phyloP scores from a whole-genome alignment of 1,139 yeast genomes.

The Geotrichum klebahnii region DNA sequence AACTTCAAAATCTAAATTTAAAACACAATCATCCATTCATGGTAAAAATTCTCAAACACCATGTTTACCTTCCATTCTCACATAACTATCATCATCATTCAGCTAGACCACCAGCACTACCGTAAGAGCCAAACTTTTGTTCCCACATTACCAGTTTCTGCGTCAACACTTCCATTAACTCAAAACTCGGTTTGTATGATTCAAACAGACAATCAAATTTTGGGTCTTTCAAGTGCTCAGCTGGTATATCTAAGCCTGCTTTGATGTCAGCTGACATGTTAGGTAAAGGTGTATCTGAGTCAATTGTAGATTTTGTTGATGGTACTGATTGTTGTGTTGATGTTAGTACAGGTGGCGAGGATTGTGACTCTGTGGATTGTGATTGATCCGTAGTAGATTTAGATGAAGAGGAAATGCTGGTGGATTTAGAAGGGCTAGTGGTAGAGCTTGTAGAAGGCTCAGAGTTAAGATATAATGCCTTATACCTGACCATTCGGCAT shows the following conservation, averaged over 20 bases:
- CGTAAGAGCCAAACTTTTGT: slow-evolving; percentile 55
- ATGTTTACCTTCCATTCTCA: no score
- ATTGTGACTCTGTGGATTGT: not conserved
- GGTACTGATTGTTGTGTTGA: not conserved
- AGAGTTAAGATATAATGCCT: slow-evolving; percentile 18
- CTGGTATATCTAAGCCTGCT: slow-evolving; percentile 3
- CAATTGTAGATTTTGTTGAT: not conserved
- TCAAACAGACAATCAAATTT: slow-evolving; percentile 42
- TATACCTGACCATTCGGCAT: slow-evolving; percentile 19
- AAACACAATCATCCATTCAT: no score
- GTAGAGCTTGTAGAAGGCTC: not conserved
- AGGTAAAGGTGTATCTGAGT: not conserved
- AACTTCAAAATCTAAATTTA: no score
- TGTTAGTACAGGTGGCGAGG: not conserved
- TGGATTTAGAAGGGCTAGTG: no score
- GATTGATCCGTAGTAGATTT: not conserved
- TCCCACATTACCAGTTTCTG: slow-evolving; percentile 73
- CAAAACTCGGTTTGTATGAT: slow-evolving; percentile 56
- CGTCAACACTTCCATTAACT: slow-evolving; percentile 66
- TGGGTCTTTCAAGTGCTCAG: slow-evolving; percentile 16
- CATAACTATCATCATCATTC: no score
- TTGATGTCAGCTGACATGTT: slow-evolving; percentile 5
- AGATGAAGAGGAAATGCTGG: not conserved
- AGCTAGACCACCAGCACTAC: no score
- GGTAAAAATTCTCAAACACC: no score